A percentile compares a stretch with the other conserved stretches of the same genome.
phyloP scores from a whole-genome alignment of 805 yeast genomes.

The Wickerhamomyces pijperi region DNA sequence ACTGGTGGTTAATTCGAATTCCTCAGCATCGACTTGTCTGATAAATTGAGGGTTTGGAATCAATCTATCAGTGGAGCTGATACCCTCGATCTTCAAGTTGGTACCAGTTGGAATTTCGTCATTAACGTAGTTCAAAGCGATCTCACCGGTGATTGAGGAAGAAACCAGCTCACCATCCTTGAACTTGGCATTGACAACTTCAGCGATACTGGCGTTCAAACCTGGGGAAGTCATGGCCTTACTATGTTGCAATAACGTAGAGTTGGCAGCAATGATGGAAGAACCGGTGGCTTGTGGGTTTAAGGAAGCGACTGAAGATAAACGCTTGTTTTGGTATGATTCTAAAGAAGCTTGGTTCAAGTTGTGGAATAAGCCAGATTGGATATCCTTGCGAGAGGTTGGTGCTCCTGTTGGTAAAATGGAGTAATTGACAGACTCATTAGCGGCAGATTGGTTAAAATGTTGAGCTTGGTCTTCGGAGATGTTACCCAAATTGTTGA shows the following conservation, averaged over 20 bases:
- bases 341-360: constrained; percentile 26
- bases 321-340: constrained; percentile 15
- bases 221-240: constrained; percentile 37
- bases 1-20: constrained; percentile 35
- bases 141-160: constrained; percentile 70
- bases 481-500: constrained; percentile 16
- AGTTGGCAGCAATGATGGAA: constrained; percentile 21
- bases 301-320: constrained; percentile 19
- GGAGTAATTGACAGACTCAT: constrained; percentile 6
- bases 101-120: constrained; percentile 29
- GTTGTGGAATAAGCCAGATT: constrained; percentile 36
- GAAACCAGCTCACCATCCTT: constrained; percentile 52
- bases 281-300: constrained; percentile 35
- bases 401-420: constrained; percentile 5
- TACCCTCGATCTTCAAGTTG: constrained; percentile 29
- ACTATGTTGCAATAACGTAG: constrained; percentile 34
- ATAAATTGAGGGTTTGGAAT: constrained; percentile 44
- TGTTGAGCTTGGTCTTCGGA: constrained; percentile 20
- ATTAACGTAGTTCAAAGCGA: constrained; percentile 58
- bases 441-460: constrained; percentile 6
- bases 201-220: constrained; percentile 77
- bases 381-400: constrained; percentile 25
- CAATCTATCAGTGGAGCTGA: constrained; percentile 31
- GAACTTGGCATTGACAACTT: constrained; percentile 64
- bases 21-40: constrained; percentile 31